Base-by-base conservation (phyloP, 2,329 filamentous ascomycete species). In the Tympanopsis confertula region DNA sequence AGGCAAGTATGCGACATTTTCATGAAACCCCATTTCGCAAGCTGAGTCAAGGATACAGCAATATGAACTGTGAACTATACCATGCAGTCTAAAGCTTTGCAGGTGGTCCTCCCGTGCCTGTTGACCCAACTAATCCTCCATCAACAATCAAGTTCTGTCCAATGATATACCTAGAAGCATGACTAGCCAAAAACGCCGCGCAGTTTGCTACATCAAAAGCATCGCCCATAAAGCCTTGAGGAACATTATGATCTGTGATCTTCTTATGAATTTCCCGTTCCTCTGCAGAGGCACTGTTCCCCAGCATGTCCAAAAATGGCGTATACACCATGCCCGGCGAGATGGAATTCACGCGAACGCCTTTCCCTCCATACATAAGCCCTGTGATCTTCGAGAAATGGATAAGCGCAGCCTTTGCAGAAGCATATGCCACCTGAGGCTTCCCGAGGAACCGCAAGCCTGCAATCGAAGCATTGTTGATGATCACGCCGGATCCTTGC, bases 161-260 rank as follows among this genome's bases (percentile, higher is more conserved):
- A n/a, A 68, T 73, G 13, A 75, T 64, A 48, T 74, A 74, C 24
- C 53, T 57, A 1, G 69, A 64, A 32, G 69, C 66, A 29, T 64
- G 58, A 35, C 66, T 71, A 5, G 63, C 68, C 41, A 74, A 54
- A 44, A 70, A 74, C 3, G 68, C 52, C 18, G 61, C 66, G 3
- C 66, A 61, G 45, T 66, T 59, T 1, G 67, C 63, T 15, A 73
- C 62, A 50, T 74, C 69, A 48, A 62, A 64, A 0, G 66, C 62
- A 42, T 64, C 62, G 0, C 68, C 68, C 57, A 72, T 69, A 4
- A 55, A 54, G 0, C 68, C 68, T 51, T 64, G 62, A 0, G 69
- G 70, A 3, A 70, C 65, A 44, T 71, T 66, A 26, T 53, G 51
- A 43, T 68, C 58, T 44, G 69, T 62, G 40, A 63, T 63, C 40